A percentile compares a stretch with the other conserved stretches of the same genome.
phyloP scores from a whole-genome alignment of 768 basidiomycete species.

The Calocera viscosa region DNA sequence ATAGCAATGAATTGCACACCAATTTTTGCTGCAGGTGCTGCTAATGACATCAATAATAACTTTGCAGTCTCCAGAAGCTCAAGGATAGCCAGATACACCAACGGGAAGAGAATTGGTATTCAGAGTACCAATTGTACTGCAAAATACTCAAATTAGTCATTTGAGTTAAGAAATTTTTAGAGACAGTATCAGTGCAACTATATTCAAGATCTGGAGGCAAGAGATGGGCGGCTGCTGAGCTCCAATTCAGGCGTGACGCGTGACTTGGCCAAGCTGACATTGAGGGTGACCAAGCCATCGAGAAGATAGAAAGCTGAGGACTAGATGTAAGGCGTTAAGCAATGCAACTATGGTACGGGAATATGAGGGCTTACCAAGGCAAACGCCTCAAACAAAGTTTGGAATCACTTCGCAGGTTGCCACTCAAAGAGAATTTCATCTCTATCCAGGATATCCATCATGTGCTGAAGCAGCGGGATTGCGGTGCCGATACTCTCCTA shows the following conservation, averaged over 20 bases:
- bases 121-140: no score
- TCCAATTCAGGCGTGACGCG: constrained; percentile 40
- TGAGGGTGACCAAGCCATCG: constrained; percentile 49
- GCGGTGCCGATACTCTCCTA: constrained; percentile 42
- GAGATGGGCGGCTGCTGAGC: constrained; percentile 43
- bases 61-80: no score
- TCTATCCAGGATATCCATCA: constrained; percentile 35
- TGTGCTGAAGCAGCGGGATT: constrained; percentile 39
- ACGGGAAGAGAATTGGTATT: no score
- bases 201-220: no score
- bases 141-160: no score
- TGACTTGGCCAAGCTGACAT: constrained; percentile 44
- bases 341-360: constrained; percentile 12
- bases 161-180: no score
- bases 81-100: no score
- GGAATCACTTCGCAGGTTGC: constrained; percentile 55
- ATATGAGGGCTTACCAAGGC: constrained; percentile 35
- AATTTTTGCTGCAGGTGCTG: no score
- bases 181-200: no score
- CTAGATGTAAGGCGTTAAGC: constrained; percentile 29
- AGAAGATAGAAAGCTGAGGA: constrained; percentile 51
- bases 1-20: no score
- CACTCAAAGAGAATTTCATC: constrained; percentile 35
- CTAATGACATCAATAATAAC: no score
- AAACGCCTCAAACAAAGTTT: constrained; percentile 40